Conservation (phyloP, 257 asterid species). For the Anisodus tanguticus region DNA sequence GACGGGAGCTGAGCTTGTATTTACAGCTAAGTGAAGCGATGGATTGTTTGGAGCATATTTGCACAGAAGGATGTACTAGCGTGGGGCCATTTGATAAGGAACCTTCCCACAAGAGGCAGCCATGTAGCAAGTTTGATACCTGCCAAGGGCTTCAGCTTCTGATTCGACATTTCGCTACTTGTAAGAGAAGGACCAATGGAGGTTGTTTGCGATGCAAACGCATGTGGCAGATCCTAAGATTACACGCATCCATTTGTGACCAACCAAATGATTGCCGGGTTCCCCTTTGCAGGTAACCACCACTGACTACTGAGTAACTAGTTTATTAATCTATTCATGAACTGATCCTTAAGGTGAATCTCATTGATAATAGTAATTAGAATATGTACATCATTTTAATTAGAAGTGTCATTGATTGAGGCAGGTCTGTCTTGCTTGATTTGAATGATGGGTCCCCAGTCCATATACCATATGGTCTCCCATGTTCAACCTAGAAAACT, state of each 20-base stretch:
- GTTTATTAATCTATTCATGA: background rate
- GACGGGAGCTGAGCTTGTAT: conserved; percentile 61
- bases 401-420: background rate
- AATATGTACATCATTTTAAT: background rate
- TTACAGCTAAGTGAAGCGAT: conserved; percentile 86
- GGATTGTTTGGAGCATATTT: conserved; percentile 87
- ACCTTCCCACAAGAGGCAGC: conserved; percentile 54
- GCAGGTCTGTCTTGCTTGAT: conserved; percentile 7
- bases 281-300: conserved; percentile 81
- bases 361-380: background rate
- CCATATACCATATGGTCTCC: conserved; percentile 15
- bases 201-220: conserved; percentile 75
- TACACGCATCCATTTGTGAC: conserved; percentile 84
- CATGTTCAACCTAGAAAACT: background rate
- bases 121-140: conserved; percentile 76
- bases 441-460: background rate
- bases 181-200: conserved; percentile 75
- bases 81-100: conserved; percentile 78
- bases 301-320: background rate
- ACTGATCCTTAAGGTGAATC: background rate
- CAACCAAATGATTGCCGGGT: conserved; percentile 77
- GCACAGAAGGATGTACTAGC: conserved; percentile 81
- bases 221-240: conserved; percentile 88
- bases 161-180: conserved; percentile 74
- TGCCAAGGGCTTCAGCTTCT: conserved; percentile 87